A percentile compares a stretch with the other conserved stretches of the same genome.
phyloP scores from a whole-genome alignment of 225 moss, liverwort and hornwort genomes.

The Polytrichum formosum region DNA sequence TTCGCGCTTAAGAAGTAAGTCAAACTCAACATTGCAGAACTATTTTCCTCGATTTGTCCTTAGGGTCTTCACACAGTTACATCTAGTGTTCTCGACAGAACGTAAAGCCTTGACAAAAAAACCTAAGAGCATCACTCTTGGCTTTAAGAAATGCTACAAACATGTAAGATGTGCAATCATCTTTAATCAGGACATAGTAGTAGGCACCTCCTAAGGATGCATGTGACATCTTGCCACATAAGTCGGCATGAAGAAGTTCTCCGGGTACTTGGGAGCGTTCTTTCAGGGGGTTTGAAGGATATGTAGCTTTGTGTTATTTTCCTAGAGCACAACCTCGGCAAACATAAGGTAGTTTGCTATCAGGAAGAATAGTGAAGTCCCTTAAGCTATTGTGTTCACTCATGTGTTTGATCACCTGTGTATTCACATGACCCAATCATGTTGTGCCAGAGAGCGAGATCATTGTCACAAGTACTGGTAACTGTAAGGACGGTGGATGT shows the following conservation, averaged over 20 bases:
- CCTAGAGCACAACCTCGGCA: not conserved
- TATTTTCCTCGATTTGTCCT: not conserved
- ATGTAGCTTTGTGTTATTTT: not conserved
- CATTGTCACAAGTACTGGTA: not conserved
- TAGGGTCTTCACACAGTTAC: not conserved
- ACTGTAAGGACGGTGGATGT: not conserved
- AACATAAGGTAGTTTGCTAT: not conserved
- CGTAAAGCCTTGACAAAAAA: not conserved
- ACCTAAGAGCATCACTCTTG: not conserved
- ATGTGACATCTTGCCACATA: not conserved
- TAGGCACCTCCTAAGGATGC: not conserved
- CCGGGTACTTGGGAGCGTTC: not conserved
- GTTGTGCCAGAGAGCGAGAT: not conserved
- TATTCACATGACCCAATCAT: not conserved
- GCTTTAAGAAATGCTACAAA: not conserved
- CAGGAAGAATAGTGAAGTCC: not conserved
- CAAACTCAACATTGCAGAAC: not conserved
- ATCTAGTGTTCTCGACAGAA: not conserved
- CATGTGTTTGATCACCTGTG: not conserved
- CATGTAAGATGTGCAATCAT: not conserved
- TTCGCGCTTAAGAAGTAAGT: not conserved
- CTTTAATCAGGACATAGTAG: slow-evolving; percentile 3
- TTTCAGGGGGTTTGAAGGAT: not conserved
- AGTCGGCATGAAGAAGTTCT: not conserved
- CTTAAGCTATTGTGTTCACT: not conserved